Base-by-base conservation (phyloP, 257 asterid species). In the Sherardia arvensis region DNA sequence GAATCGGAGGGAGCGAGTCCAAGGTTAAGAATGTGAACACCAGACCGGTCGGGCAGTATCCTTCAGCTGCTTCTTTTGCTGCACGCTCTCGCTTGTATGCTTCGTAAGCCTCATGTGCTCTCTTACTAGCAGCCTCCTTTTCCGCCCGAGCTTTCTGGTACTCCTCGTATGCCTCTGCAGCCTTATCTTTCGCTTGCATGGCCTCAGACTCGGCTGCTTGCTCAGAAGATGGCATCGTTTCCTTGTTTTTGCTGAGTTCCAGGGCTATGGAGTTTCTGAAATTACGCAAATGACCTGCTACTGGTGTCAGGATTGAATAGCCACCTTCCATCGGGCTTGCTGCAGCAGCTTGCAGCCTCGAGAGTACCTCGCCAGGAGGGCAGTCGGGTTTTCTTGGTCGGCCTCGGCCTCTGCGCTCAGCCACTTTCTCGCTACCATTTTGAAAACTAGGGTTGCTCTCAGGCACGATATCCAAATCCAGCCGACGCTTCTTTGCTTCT, bases 1-100 rank as follows among this genome's bases (percentile, higher is more conserved):
- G 7, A 43, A 81, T 11, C 2, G 90, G 22, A 54, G 95, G 95
- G 66, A 90, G 74, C 20, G 90, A 76, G 55, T 84, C 86, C 71
- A 84, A 27, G 53, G 69, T 67, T 17, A 59, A 69, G 47, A 90
- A 90, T 57, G 78, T 77, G 18, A 83, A 87, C 53, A 78, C 76
- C 76, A 90, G 64, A 26, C 76, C 74, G 1, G 95, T 90, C 32
- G 88, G 94, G 25, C 75, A 30, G 71, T 61, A 36, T 29, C 82
- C 85, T 27, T 55, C 66, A 5, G 76, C 22, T 17, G 45, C 73
- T 55, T 71, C 81, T 59, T 68, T 66, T 64, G 64, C 57, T 8
- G 12, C 54, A 10, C 17, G 47, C 10, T 15, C 47, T 12, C 12
- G 10, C 47, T 38, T 38, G 3, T 10, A 38, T 5, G 10, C 47